Conservation (phyloP, 2,329 filamentous ascomycete species). For the Cladophialophora chaetospira region DNA sequence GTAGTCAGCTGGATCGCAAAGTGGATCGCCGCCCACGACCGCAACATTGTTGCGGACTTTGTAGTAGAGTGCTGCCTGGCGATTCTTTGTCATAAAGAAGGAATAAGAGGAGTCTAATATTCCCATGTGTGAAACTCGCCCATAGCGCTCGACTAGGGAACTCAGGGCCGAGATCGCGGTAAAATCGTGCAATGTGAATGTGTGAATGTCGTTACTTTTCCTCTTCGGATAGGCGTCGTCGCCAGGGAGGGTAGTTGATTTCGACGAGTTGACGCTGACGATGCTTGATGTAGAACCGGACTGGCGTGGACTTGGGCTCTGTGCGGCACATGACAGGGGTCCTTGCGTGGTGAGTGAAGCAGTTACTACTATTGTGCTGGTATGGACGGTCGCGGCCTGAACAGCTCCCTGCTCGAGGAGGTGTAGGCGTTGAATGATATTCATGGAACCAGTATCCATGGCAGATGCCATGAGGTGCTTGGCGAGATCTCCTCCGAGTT, state of each 20-base stretch:
- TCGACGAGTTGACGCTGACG: constrained; percentile 2
- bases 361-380: constrained; percentile 2
- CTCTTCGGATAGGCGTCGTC: not conserved
- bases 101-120: constrained; percentile 46
- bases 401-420: not conserved
- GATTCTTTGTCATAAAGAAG: constrained; percentile 43
- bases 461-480: not conserved
- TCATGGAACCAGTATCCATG: constrained; percentile 8
- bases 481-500: constrained; percentile 4
- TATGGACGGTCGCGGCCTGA: not conserved
- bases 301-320: not conserved
- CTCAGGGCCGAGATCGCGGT: constrained; percentile 38
- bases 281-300: constrained; percentile 4
- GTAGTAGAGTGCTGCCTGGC: constrained; percentile 43
- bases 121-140: constrained; percentile 47
- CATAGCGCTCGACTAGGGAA: constrained; percentile 39
- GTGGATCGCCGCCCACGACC: constrained; percentile 44
- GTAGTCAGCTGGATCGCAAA: constrained; percentile 38
- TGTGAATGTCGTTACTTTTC: constrained; percentile 22
- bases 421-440: constrained; percentile 12
- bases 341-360: constrained; percentile 3
- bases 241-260: not conserved
- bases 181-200: constrained; percentile 39
- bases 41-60: constrained; percentile 42
- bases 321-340: not conserved